Conservation (phyloP, 2,329 filamentous ascomycete species). For the Verticillium tricorpus region DNA sequence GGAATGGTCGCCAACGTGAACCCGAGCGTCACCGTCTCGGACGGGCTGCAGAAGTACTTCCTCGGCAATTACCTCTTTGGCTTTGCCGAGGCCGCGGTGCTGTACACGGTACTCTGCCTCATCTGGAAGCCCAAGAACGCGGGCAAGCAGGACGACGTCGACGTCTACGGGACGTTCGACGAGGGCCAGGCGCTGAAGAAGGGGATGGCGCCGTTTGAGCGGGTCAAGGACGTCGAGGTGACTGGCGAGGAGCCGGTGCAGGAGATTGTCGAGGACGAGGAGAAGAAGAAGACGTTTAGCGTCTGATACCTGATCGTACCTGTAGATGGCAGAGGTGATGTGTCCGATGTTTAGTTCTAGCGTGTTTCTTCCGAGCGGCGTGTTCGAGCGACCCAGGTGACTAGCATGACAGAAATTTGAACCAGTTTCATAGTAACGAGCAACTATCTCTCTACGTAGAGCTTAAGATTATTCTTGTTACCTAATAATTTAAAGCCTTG, state of each 20-base stretch:
- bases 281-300: background rate
- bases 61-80: conserved; percentile 14
- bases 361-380: no score
- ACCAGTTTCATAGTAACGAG: no score
- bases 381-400: no score
- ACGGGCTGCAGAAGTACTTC: conserved; percentile 16
- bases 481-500: no score
- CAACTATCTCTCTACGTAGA: no score
- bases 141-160: conserved; percentile 8
- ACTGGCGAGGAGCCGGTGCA: background rate
- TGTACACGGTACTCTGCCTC: conserved; percentile 10
- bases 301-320: background rate
- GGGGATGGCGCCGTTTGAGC: conserved; percentile 11
- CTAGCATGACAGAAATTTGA: no score
- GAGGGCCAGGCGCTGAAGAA: conserved; percentile 9
- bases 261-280: background rate
- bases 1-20: conserved; percentile 19
- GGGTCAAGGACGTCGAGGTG: conserved; percentile 1
- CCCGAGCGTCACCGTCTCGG: conserved; percentile 8
- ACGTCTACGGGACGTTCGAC: conserved; percentile 12
- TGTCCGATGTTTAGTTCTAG: background rate
- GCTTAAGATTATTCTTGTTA: no score
- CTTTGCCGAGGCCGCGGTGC: conserved; percentile 7
- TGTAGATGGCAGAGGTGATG: background rate
- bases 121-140: conserved; percentile 8